Conservation (phyloP, 768 basidiomycete genomes). For the Cyathus striatus region DNA sequence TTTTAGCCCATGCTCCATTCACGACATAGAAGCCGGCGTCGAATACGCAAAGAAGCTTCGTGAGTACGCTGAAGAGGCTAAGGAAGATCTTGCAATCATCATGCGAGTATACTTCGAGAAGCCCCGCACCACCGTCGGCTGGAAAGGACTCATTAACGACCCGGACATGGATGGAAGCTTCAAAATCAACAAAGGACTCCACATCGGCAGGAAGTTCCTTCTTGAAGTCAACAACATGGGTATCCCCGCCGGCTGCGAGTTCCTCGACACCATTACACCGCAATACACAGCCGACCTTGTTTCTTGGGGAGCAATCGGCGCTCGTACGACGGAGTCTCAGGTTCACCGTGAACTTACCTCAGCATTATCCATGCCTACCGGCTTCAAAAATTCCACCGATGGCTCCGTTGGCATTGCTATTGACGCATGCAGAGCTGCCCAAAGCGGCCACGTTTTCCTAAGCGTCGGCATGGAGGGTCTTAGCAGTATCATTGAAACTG, state of each 20-base stretch:
- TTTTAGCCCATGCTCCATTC: slow-evolving; percentile 87
- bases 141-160: slow-evolving; percentile 99
- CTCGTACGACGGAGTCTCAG: slow-evolving; percentile 88
- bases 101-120: slow-evolving; percentile 99
- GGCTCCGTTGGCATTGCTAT: slow-evolving; percentile 88
- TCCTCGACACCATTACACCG: slow-evolving; percentile 61
- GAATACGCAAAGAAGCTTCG: slow-evolving; percentile 82
- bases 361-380: slow-evolving; percentile 91
- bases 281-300: slow-evolving; percentile 91
- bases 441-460: slow-evolving; percentile 89
- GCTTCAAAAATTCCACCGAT: slow-evolving; percentile 98
- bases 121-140: slow-evolving; percentile 92
- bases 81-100: slow-evolving; percentile 86
- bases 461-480: slow-evolving; percentile 96
- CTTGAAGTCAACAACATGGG: slow-evolving; percentile 89
- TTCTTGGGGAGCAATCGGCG: slow-evolving; percentile 96
- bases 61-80: slow-evolving; percentile 73
- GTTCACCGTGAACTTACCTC: slow-evolving; percentile 88
- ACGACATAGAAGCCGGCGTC: slow-evolving; percentile 79
- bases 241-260: slow-evolving; percentile 94
- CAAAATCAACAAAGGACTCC: slow-evolving; percentile 95
- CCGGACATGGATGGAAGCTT: slow-evolving; percentile 90
- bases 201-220: slow-evolving; percentile 80
- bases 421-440: slow-evolving; percentile 92
- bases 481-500: slow-evolving; percentile 92